Conservation (phyloP, 2,329 filamentous ascomycete genomes). For the Exophiala xenobiotica region DNA sequence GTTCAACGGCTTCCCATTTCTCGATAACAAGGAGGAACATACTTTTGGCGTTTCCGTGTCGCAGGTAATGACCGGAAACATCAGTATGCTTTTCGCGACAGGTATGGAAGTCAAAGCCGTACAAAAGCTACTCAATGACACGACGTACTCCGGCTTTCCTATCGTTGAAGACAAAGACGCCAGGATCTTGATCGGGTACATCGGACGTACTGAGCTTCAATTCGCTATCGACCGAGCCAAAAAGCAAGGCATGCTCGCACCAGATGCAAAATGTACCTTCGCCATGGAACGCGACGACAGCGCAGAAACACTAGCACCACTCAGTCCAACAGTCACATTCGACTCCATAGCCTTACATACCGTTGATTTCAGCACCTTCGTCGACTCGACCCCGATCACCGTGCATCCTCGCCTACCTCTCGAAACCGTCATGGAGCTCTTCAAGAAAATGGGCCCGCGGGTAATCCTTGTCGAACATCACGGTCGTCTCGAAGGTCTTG, state of each 20-base stretch:
- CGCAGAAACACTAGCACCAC: constrained; percentile 25
- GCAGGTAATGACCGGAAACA: constrained; percentile 79
- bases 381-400: constrained; percentile 84
- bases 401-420: constrained; percentile 88
- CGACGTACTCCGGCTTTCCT: constrained; percentile 88
- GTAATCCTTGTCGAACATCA: constrained; percentile 92
- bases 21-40: constrained; percentile 97
- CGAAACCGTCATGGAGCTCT: constrained; percentile 97
- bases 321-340: constrained; percentile 52
- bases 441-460: constrained; percentile 94
- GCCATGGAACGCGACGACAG: constrained; percentile 48
- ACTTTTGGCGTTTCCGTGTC: constrained; percentile 94
- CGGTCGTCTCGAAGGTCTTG: constrained; percentile 76
- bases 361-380: constrained; percentile 81
- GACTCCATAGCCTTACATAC: constrained; percentile 59
- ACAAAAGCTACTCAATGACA: constrained; percentile 72
- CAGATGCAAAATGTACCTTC: constrained; percentile 73
- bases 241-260: constrained; percentile 64
- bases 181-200: constrained; percentile 81
- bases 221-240: constrained; percentile 84
- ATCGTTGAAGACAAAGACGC: constrained; percentile 73
- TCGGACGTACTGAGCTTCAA: constrained; percentile 84
- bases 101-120: constrained; percentile 75
- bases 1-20: constrained; percentile 95
- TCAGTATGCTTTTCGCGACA: constrained; percentile 65